Conservation (phyloP, 2,329 filamentous ascomycete species). For the Fusarium protoensiforme region DNA sequence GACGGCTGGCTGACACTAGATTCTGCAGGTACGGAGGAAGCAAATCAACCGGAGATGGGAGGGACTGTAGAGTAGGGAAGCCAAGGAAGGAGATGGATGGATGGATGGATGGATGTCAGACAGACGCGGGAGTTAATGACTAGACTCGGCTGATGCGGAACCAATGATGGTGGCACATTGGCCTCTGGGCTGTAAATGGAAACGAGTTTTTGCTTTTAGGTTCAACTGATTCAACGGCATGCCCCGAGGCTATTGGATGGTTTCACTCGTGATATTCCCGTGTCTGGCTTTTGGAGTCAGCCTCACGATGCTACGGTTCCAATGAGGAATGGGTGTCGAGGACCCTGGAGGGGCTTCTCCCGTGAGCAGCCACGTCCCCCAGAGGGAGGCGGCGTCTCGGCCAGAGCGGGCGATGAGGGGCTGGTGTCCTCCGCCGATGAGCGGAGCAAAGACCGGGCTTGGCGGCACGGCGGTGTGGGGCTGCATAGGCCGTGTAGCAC, state of each 20-base stretch:
- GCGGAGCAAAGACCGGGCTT: constrained; percentile 27
- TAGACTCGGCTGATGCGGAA: constrained; percentile 12
- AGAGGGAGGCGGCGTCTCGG: background rate
- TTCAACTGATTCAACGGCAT: constrained; percentile 1
- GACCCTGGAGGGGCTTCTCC: background rate
- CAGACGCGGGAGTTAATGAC: constrained; percentile 30
- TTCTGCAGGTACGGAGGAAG: constrained; percentile 66
- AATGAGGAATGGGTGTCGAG: background rate
- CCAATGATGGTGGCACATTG: constrained; percentile 23
- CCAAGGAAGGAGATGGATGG: constrained; percentile 14
- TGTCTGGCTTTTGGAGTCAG: constrained; percentile 4
- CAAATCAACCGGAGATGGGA: constrained; percentile 75
- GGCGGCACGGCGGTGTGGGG: constrained; percentile 29
- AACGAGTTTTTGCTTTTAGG: constrained; percentile 20
- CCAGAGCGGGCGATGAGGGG: constrained; percentile 7
- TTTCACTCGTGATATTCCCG: background rate
- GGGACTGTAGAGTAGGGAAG: constrained; percentile 48
- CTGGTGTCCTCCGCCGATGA: background rate
- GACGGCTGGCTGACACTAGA: constrained; percentile 46
- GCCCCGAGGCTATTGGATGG: background rate
- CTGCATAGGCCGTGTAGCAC: background rate
- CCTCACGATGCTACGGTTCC: constrained; percentile 23
- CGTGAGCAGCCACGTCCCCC: constrained; percentile 6
- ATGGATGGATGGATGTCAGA: constrained; percentile 24
- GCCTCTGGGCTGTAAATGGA: constrained; percentile 40